These are phyloP conservation scores for Cutaneotrichosporon sp. DNA, from an alignment of 1,284 basidiomycete species.

Conservation along the genomic window DNA sequence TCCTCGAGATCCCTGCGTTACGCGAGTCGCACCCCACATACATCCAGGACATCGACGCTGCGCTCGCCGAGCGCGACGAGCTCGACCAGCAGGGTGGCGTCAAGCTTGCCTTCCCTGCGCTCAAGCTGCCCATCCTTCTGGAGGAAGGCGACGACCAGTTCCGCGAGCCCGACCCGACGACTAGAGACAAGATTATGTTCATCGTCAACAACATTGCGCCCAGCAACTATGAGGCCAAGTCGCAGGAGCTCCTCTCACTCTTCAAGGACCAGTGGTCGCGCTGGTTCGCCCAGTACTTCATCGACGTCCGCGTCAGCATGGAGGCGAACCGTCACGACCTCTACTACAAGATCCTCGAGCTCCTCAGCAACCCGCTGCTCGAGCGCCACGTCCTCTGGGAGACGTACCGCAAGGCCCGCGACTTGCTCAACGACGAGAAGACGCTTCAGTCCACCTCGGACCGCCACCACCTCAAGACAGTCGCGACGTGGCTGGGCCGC, in stretches of 20 bases:
- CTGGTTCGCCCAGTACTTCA: constrained; percentile 98
- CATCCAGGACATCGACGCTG: constrained; percentile 70
- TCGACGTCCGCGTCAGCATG: constrained; percentile 91
- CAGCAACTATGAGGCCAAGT: constrained; percentile 86
- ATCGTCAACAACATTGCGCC: constrained; percentile 98
- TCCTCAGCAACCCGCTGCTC: constrained; percentile 67
- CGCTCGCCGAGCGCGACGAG: constrained; percentile 58
- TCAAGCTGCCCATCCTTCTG: constrained; percentile 54
- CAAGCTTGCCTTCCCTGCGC: constrained; percentile 52
- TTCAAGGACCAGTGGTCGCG: constrained; percentile 80
- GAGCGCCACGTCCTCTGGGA: constrained; percentile 85
- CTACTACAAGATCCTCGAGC: constrained; percentile 90
- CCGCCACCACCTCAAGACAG: constrained; percentile 85
- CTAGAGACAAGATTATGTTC: constrained; percentile 94
- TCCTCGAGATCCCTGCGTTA: constrained; percentile 84
- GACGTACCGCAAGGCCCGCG: constrained; percentile 82
- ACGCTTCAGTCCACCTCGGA: constrained; percentile 83
- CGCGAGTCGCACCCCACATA: constrained; percentile 85
- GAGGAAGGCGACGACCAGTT: constrained; percentile 61
- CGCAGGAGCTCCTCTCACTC: constrained; percentile 75
- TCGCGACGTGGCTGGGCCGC: constrained; percentile 92
- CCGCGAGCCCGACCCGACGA: constrained; percentile 75
- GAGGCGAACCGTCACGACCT: constrained; percentile 97
- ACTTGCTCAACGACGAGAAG: constrained; percentile 88
- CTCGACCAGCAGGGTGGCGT: constrained; percentile 56